These are phyloP conservation scores for Trapa incisa DNA, from an alignment of 345 rosid species.

Conservation along the genomic window DNA sequence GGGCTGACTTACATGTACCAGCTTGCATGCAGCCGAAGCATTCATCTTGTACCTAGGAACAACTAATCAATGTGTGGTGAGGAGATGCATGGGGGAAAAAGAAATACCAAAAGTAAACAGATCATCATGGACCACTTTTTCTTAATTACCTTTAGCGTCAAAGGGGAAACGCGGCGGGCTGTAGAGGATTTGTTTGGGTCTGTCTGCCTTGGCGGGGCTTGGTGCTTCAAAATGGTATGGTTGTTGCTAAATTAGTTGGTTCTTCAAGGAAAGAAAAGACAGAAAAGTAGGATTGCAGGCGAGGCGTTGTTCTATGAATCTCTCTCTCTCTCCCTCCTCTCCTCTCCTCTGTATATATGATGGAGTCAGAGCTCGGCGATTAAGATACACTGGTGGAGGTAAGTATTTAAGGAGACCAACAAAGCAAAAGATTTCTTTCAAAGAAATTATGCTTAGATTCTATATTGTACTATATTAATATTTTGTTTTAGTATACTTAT, in stretches of 20 bases:
- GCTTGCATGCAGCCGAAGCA: slow-evolving; percentile 34
- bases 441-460: too few species aligned
- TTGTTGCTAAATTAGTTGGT: not conserved
- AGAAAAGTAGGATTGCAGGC: not conserved
- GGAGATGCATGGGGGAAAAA: not conserved
- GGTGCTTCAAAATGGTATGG: too few species aligned
- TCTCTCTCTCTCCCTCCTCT: too few species aligned
- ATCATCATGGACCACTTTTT: not conserved
- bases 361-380: too few species aligned
- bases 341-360: too few species aligned
- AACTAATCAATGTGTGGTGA: not conserved
- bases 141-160: slow-evolving; percentile 5
- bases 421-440: too few species aligned
- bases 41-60: slow-evolving; percentile 16
- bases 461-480: too few species aligned
- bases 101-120: not conserved
- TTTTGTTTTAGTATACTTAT: too few species aligned
- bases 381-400: too few species aligned
- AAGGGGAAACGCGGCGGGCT: slow-evolving; percentile 6
- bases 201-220: not conserved
- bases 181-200: not conserved
- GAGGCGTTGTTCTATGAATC: too few species aligned
- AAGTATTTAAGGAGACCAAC: too few species aligned
- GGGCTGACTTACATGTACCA: slow-evolving; percentile 17
- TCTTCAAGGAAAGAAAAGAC: not conserved